Evolutionary conservation across 139 green algal genomes (phyloP), one percentile per base, ranked within the genome.

Genomic region (Spirogloea muscicola): DNA sequence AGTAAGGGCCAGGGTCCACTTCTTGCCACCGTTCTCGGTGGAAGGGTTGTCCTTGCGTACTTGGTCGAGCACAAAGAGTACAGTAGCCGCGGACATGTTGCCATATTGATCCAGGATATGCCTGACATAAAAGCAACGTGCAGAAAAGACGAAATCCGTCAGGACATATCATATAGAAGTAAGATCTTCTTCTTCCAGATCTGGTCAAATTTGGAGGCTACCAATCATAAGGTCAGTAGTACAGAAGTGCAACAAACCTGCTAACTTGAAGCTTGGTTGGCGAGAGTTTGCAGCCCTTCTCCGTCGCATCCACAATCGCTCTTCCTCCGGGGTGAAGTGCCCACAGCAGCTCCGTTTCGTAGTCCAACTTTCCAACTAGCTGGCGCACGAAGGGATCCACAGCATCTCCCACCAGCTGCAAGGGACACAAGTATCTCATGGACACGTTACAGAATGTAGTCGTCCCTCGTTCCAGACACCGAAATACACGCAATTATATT

Each of bases 51-150:
- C 67, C 2, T 59, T 61, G 5, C 67, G 67, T 29, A 76, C 49
- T 27, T 76, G 43, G 58, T 76, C 67, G 3, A 76, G 42, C 31
- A 76, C 67, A 76, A 76, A 76, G 33, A 76, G 13, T 10, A 76
- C 41, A 27, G 67, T 76, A 16, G 36, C 42, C 6, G 67, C 39
- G 31, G 67, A 49, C 67, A 76, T 76, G 49, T 76, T 76, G 0
- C 18, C 9, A 37, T 49, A 76, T 21, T 42, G 6, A 7, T 9
- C 3, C 49, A 76, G 21, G 27, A 76, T 37, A 7, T 76, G 49
- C 67, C 67, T 76, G 67, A n/a, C n/a, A n/a, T n/a, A n/a, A n/a
- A n/a, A n/a, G n/a, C n/a, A n/a, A n/a, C n/a, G n/a, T n/a, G n/a
- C n/a, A n/a, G n/a, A n/a, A n/a, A n/a, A n/a, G n/a, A n/a, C n/a